A percentile compares a stretch with the other conserved stretches of the same genome.
phyloP scores from a whole-genome alignment of 2,329 filamentous ascomycete genomes.

The Aureobasidium melanogenum region DNA sequence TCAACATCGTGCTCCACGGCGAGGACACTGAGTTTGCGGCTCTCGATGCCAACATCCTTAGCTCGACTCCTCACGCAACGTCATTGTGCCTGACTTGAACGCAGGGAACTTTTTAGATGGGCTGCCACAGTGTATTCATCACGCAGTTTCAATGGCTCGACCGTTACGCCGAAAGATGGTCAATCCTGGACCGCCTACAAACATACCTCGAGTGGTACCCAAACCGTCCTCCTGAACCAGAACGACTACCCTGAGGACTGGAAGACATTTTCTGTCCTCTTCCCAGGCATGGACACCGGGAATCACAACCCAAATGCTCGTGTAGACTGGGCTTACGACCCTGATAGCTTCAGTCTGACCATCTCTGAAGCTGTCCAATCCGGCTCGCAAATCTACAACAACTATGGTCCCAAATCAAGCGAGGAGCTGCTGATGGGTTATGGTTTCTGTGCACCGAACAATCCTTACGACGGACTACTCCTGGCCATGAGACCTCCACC shows the following conservation, averaged over 20 bases:
- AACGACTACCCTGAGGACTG: slow-evolving; percentile 24
- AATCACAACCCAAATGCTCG: slow-evolving; percentile 40
- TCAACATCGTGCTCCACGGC: neutral
- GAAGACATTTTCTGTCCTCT: slow-evolving; percentile 36
- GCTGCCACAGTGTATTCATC: slow-evolving; percentile 45
- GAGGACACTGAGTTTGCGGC: neutral
- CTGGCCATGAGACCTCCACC: slow-evolving; percentile 34
- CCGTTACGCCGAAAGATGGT: slow-evolving; percentile 24
- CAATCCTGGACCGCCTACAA: slow-evolving; percentile 30
- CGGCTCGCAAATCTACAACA: slow-evolving; percentile 42
- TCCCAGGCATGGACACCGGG: slow-evolving; percentile 41
- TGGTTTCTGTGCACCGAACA: slow-evolving; percentile 40
- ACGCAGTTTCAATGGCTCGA: slow-evolving; percentile 40
- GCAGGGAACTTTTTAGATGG: slow-evolving; percentile 41
- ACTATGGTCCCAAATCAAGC: slow-evolving; percentile 45
- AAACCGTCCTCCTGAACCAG: slow-evolving; percentile 27
- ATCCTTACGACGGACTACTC: slow-evolving; percentile 38
- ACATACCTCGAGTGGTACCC: slow-evolving; percentile 19
- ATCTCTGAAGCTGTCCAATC: slow-evolving; percentile 25
- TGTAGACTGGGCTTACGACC: slow-evolving; percentile 39
- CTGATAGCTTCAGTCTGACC: slow-evolving; percentile 31
- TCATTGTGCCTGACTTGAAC: neutral
- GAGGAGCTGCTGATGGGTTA: slow-evolving; percentile 46
- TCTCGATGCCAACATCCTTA: neutral
- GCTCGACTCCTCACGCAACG: neutral